Conservation (phyloP, 78 protist genomes). For the Dictyostelium purpureum region DNA sequence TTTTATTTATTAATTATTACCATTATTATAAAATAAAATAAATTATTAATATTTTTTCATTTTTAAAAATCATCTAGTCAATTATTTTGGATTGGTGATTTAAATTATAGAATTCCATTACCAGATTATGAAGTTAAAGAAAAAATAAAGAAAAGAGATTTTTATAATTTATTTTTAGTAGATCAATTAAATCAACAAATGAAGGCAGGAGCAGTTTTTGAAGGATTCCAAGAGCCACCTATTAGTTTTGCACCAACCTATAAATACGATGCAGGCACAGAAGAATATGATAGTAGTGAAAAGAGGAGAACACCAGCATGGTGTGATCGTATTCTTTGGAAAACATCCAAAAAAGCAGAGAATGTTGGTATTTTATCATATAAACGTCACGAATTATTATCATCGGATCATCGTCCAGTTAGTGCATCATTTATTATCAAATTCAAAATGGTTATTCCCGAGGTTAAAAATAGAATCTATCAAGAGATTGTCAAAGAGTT, state of each 20-base stretch:
- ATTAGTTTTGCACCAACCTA: slow-evolving; percentile 94
- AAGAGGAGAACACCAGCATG: slow-evolving; percentile 92
- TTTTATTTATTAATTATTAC: background rate
- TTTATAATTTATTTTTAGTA: slow-evolving; percentile 15
- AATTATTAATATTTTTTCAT: background rate
- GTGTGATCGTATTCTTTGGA: slow-evolving; percentile 84
- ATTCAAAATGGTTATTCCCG: slow-evolving; percentile 63
- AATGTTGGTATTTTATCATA: slow-evolving; percentile 25
- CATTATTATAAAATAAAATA: background rate
- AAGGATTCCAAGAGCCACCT: slow-evolving; percentile 88
- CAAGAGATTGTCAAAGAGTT: slow-evolving; percentile 55
- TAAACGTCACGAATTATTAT: slow-evolving; percentile 41
- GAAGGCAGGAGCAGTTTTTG: slow-evolving; percentile 82
- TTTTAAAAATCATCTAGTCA: background rate
- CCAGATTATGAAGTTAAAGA: slow-evolving; percentile 75
- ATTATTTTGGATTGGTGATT: slow-evolving; percentile 95
- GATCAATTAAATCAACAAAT: slow-evolving; percentile 84
- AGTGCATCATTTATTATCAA: slow-evolving; percentile 35
- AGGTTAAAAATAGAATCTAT: slow-evolving; percentile 32
- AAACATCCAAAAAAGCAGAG: slow-evolving; percentile 69
- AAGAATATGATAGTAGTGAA: slow-evolving; percentile 86
- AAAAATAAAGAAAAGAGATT: slow-evolving; percentile 49
- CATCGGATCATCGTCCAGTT: slow-evolving; percentile 93
- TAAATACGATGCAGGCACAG: slow-evolving; percentile 90
- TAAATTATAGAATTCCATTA: slow-evolving; percentile 91